Base-by-base conservation (phyloP, 1,284 basidiomycete species). In the Ustilago loliicola region DNA sequence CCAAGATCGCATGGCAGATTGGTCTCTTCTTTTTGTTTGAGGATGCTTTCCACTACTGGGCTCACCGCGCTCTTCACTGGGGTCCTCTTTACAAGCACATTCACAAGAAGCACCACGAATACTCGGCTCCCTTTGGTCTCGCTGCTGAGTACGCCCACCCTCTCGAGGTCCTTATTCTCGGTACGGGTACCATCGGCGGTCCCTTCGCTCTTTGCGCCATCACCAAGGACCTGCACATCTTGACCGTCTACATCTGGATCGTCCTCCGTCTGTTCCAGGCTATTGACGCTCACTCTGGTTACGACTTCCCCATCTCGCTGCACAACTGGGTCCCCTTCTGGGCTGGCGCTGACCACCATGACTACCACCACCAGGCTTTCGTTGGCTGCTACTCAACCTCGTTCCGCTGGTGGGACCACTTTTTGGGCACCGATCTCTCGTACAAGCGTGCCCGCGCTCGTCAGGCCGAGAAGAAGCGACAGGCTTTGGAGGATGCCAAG, bases 301-400 rank as follows among this genome's bases (percentile, higher is more conserved):
- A 98, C 87, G 95, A 87, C 75, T 85, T 87, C 66, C 85, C 85
- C 91, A 93, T 83, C 42, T 96, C 94, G n/a, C 89, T 99, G 73
- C 93, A 95, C 83, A 92, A 96, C 89, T 92, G 94, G 84, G 71
- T 99, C 32, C 96, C 96, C 3, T 94, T 98, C 90, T 99, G 96
- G 96, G 94, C 95, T 27, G 96, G 97, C 57, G 97, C 96, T 0
- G 97, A 99, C 85, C 96, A 98, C 89, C 96, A 98, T 87, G 96
- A 85, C 79, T 80, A 87, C 75, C 85, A 87, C 76, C 86, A 86
- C 77, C 80, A 82, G 80, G 83, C 82, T 19, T 82, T 80, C 48
- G 63, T 84, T 2, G 77, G 81, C 66, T 85, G 82, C 80, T 83
- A 81, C 75, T 79, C 85, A 59, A 85, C 85, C 34, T 78, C 73